Evolutionary conservation across 805 yeast genomes (phyloP).

Genomic region (Candida argentea): DNA sequence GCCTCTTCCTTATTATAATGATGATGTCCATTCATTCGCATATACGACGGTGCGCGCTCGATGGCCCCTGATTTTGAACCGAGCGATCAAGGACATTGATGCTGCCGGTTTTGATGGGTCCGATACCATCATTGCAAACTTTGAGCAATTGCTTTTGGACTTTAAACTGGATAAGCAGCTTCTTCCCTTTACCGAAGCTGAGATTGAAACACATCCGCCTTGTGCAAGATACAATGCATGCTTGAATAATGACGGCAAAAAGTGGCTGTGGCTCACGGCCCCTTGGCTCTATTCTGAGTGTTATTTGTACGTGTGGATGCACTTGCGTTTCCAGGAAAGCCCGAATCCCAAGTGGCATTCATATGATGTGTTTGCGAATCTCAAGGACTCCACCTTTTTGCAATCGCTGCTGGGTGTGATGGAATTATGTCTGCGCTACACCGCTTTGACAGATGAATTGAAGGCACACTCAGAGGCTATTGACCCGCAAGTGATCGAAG

Average conservation of each 20-base stretch:
- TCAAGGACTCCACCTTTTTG: constrained; percentile 66
- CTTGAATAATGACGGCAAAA: constrained; percentile 18
- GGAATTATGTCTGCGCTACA: constrained; percentile 60
- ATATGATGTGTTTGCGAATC: constrained; percentile 65
- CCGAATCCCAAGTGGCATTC: constrained; percentile 33
- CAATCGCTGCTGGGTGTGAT: constrained; percentile 69
- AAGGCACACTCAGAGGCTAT: too few species aligned
- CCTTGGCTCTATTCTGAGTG: constrained; percentile 92
- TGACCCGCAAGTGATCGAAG: constrained; percentile 34
- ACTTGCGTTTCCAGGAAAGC: constrained; percentile 26
- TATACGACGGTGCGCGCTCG: constrained; percentile 65
- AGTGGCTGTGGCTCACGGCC: constrained; percentile 64
- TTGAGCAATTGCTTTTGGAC: constrained; percentile 35
- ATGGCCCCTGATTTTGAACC: constrained; percentile 79
- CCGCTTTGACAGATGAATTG: not conserved
- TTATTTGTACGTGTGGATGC: constrained; percentile 62
- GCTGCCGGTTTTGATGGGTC: constrained; percentile 38
- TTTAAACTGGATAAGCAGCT: constrained; percentile 29
- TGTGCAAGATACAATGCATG: constrained; percentile 52
- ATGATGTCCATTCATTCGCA: constrained; percentile 73
- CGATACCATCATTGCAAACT: constrained; percentile 24
- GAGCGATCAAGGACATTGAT: constrained; percentile 53
- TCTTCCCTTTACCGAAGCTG: constrained; percentile 15
- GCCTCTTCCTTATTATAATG: constrained; percentile 54
- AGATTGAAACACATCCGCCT: constrained; percentile 35